Conservation (phyloP, 768 basidiomycete species). For the Imleria badia region DNA sequence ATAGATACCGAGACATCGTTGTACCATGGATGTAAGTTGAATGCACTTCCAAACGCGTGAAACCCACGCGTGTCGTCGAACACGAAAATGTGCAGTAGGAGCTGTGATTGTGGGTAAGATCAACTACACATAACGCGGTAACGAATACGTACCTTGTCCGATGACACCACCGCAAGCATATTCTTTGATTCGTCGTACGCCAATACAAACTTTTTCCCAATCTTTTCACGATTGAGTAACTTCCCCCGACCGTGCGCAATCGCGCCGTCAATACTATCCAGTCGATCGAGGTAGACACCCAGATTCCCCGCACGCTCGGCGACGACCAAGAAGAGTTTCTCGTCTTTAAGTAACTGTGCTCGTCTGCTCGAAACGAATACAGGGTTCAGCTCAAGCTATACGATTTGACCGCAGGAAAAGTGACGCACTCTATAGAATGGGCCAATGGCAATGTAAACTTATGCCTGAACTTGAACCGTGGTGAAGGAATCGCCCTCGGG, state of each 20-base stretch:
- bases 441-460: constrained; percentile 21
- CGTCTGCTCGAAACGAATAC: constrained; percentile 21
- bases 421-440: constrained; percentile 18
- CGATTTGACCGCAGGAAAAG: too few relatives aligned
- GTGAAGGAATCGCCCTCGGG: constrained; percentile 21
- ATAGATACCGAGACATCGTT: constrained; percentile 25
- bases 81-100: constrained; percentile 44
- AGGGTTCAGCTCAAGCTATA: too few relatives aligned
- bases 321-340: constrained; percentile 43
- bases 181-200: constrained; percentile 54
- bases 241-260: constrained; percentile 31
- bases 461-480: constrained; percentile 15
- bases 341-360: constrained; percentile 40
- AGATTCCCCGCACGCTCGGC: constrained; percentile 36
- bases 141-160: constrained; percentile 36
- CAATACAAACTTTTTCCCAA: constrained; percentile 44
- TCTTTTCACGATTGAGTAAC: constrained; percentile 43
- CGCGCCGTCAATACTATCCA: constrained; percentile 32
- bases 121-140: not conserved
- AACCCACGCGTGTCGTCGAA: constrained; percentile 47
- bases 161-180: constrained; percentile 45
- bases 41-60: constrained; percentile 39
- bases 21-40: constrained; percentile 48
- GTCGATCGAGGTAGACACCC: constrained; percentile 39
- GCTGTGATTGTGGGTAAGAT: constrained; percentile 15